Percentiles rank a stretch among this genome's conserved stretches.
phyloP scores from a whole-genome alignment of 2,329 filamentous ascomycete species.

The Colletotrichum navitas region DNA sequence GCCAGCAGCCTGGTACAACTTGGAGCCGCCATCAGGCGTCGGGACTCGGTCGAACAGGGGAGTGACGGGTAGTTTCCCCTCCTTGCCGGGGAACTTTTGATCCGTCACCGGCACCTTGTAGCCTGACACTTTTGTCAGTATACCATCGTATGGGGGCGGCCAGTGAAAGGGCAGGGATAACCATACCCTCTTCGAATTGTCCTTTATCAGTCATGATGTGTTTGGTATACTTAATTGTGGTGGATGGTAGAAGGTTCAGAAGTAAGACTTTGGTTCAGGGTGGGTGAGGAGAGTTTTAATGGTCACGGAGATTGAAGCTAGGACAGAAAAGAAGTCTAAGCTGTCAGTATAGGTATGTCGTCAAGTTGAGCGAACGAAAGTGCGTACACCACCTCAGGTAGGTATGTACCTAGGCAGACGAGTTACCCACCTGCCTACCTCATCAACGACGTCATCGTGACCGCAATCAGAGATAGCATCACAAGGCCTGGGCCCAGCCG shows the following conservation, averaged over 20 bases:
- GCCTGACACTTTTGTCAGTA: slow-evolving; percentile 45
- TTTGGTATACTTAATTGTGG: not conserved
- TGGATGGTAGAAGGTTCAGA: not conserved
- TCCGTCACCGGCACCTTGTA: slow-evolving; percentile 56
- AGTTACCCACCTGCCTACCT: slow-evolving; percentile 39
- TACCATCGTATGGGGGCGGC: not conserved
- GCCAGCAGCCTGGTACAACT: slow-evolving; percentile 79
- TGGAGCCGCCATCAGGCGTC: slow-evolving; percentile 74
- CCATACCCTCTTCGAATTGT: slow-evolving; percentile 44
- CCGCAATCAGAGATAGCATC: slow-evolving; percentile 29
- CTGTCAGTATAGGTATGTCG: slow-evolving; percentile 7
- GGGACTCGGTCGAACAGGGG: slow-evolving; percentile 76
- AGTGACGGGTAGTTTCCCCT: slow-evolving; percentile 63
- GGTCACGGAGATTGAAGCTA: not conserved
- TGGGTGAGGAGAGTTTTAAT: not conserved
- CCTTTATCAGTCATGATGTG: slow-evolving; percentile 35
- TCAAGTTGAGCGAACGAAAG: slow-evolving; percentile 15
- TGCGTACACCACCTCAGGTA: not conserved
- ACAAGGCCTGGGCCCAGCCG: slow-evolving; percentile 22
- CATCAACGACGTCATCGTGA: slow-evolving; percentile 42
- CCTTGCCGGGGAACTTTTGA: slow-evolving; percentile 59
- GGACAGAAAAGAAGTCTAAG: not conserved
- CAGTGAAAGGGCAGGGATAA: no score
- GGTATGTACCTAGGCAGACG: no score
- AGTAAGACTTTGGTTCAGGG: no score